Conservation (phyloP, 495 filamentous ascomycete genomes). For the Poronia punctata region DNA sequence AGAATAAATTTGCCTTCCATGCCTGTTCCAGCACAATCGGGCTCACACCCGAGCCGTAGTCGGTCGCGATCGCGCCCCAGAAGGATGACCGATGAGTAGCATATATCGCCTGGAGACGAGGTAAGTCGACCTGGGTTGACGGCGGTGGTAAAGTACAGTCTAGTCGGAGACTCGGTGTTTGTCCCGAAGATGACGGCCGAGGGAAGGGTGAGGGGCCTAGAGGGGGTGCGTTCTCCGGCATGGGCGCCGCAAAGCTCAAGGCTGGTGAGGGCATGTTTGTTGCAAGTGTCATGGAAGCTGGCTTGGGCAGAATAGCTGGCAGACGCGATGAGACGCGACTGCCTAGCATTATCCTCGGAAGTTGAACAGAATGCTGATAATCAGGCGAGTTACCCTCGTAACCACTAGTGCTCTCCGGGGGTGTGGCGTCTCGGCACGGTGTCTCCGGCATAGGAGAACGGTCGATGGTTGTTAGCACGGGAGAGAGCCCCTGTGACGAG, state of each 20-base stretch:
- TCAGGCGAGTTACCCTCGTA: conserved; percentile 32
- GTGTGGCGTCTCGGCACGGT: conserved; percentile 29
- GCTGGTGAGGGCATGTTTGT: conserved; percentile 26
- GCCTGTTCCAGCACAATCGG: conserved; percentile 60
- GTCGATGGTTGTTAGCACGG: conserved; percentile 35
- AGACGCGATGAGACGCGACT: conserved; percentile 36
- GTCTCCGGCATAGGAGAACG: conserved; percentile 42
- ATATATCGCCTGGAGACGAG: conserved; percentile 61
- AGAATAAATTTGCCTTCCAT: conserved; percentile 48
- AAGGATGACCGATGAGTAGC: conserved; percentile 61
- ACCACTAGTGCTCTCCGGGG: conserved; percentile 28
- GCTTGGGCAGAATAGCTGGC: conserved; percentile 56
- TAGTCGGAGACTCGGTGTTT: conserved; percentile 36
- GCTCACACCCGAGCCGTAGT: conserved; percentile 59
- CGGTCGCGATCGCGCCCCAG: conserved; percentile 62
- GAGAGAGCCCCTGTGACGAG: conserved; percentile 43
- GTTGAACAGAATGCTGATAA: conserved; percentile 30
- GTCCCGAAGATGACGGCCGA: conserved; percentile 12
- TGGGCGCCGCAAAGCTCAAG: conserved; percentile 28
- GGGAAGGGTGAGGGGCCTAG: conserved; percentile 20
- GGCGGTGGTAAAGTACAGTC: conserved; percentile 41
- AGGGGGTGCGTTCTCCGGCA: conserved; percentile 23
- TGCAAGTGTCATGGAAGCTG: conserved; percentile 40
- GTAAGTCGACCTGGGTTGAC: conserved; percentile 51
- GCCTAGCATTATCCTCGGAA: conserved; percentile 37